Evolutionary conservation across 345 rosid species (phyloP).

Genomic region (Orychophragmus violaceus): DNA sequence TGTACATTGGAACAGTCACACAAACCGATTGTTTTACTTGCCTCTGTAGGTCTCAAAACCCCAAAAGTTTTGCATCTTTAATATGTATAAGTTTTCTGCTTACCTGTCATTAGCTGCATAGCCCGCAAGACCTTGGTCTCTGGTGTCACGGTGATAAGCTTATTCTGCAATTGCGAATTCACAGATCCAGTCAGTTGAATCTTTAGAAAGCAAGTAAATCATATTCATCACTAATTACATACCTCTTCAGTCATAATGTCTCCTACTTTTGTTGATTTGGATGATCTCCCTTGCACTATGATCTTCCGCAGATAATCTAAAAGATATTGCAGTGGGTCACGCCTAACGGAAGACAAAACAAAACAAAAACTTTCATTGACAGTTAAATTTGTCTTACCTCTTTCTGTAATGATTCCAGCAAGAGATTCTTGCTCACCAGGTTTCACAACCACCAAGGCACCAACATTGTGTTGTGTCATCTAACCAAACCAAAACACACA

Average conservation of each 20-base stretch:
- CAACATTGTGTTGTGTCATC: constrained; percentile 99
- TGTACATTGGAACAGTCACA: too few species aligned
- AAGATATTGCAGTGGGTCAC: background rate
- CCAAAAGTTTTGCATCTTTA: background rate
- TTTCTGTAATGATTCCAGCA: constrained; percentile 96
- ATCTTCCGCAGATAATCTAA: constrained; percentile 92
- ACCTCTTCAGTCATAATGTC: constrained; percentile 99
- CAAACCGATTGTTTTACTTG: background rate
- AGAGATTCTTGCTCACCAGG: constrained; percentile 81
- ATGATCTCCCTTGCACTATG: constrained; percentile 96
- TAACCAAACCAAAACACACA: constrained; percentile 21
- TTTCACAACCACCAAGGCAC: constrained; percentile 92
- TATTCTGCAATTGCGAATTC: constrained; percentile 46
- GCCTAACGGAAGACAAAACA: background rate
- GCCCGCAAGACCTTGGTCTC: constrained; percentile 92
- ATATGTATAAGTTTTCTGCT: background rate
- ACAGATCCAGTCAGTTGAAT: background rate
- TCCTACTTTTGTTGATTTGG: constrained; percentile 96
- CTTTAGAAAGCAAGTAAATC: background rate
- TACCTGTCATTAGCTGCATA: constrained; percentile 99
- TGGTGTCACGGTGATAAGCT: constrained; percentile 89
- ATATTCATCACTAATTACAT: background rate
- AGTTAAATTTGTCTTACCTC: constrained; percentile 45
- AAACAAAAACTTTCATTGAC: background rate
- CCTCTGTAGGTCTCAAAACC: background rate